Conservation (phyloP, 2,329 filamentous ascomycete species). For the Coniochaeta hoffmannii region DNA sequence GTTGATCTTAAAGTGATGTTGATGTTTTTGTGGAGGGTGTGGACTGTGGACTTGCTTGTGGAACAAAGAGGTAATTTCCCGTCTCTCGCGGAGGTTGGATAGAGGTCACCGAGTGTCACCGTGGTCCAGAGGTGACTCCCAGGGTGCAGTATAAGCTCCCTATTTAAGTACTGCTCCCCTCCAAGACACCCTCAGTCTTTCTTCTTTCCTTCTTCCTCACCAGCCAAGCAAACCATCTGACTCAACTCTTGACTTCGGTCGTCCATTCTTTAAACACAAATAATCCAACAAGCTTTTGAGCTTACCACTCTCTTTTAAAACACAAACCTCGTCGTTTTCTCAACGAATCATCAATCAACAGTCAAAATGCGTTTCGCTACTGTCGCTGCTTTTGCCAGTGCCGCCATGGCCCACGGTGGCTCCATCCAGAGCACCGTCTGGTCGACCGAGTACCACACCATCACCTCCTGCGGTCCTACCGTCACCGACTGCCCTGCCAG, state of each 20-base stretch:
- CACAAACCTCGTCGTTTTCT: slow-evolving; percentile 11
- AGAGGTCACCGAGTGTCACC: slow-evolving; percentile 1
- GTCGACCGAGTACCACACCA: slow-evolving; percentile 50
- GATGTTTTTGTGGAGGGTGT: background rate
- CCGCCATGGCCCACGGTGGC: slow-evolving; percentile 27
- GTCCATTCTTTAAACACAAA: slow-evolving; percentile 28
- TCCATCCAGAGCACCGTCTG: slow-evolving; percentile 39
- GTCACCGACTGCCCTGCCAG: slow-evolving; percentile 43
- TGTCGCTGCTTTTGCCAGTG: slow-evolving; percentile 42
- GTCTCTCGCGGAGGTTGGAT: background rate
- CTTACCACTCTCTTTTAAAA: slow-evolving; percentile 19
- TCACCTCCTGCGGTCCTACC: slow-evolving; percentile 50
- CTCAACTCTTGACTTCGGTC: slow-evolving; percentile 31
- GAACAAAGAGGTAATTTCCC: slow-evolving; percentile 3
- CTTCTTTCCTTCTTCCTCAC: slow-evolving; percentile 23
- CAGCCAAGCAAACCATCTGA: slow-evolving; percentile 22
- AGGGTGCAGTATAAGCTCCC: background rate
- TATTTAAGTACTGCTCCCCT: slow-evolving; percentile 25
- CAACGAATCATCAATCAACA: slow-evolving; percentile 16
- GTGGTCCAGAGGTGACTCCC: background rate
- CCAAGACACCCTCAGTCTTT: slow-evolving; percentile 9
- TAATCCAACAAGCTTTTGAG: slow-evolving; percentile 15
- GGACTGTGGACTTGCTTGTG: background rate
- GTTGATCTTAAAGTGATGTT: background rate
- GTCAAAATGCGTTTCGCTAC: slow-evolving; percentile 58